Base-by-base conservation (phyloP, 768 basidiomycete species). In the Termitomyces sp. region DNA sequence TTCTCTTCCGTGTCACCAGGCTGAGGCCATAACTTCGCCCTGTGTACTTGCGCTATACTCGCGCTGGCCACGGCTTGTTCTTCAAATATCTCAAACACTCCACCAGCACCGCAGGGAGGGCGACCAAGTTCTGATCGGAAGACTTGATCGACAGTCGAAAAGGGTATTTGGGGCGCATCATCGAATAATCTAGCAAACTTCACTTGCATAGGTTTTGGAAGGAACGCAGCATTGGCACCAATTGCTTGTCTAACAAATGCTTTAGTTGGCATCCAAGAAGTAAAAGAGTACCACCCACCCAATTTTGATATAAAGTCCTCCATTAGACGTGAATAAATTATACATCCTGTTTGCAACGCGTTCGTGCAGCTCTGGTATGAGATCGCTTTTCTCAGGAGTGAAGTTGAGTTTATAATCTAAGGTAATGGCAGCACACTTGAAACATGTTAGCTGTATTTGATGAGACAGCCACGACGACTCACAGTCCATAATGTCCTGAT, bases 1-100 rank as follows among this genome's bases (percentile, higher is more conserved):
- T 82, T 77, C 36, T 77, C 80, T 58, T 78, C 77, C 9, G 72
- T 71, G 55, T 79, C 76, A 12, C 74, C 78, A 6, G 74, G 67
- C 32, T 48, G 67, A 0, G 79, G 76, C 79, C 81, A 79, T 16
- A 81, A 66, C 56, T 79, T 81, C 5, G 96, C 96, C 49, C 82
- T 81, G 70, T 97, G 95, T 0, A 97, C 96, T 70, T 97, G 96
- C 0, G 95, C 95, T 60, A 98, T 89, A 66, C 91, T 92, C 2
- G 96, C 96, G 63, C 90, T 92, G 0, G 95, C 95, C 1, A 92
- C 77, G 0, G 95, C 88, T 2, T 81, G 69, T 63, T 87, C 81
- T 58, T 94, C 90, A 62, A 97, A 96, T 12, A 82, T 75, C 39
- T 86, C 87, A 67, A 96, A 96, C 2, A 94, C 74, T 18, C 90